Evolutionary conservation across 164 flowering plant genomes (phyloP).

Genomic region (Piper betle): DNA sequence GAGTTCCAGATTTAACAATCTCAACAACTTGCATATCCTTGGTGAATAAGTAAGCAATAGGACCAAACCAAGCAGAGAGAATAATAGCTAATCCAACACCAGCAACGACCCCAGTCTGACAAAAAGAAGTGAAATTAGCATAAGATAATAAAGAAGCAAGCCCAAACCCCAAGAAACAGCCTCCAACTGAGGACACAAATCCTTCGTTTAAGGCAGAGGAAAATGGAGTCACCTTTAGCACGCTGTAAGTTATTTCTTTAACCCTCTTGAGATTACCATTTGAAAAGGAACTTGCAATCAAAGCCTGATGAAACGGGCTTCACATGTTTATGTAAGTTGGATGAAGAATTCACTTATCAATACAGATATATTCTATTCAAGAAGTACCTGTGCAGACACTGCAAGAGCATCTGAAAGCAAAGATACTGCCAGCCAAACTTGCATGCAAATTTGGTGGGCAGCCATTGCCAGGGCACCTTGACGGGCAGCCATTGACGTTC

Average conservation of each 20-base stretch:
- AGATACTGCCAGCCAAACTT: slow-evolving; percentile 96
- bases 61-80: slow-evolving; percentile 53
- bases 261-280: slow-evolving; percentile 54
- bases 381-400: slow-evolving; percentile 74
- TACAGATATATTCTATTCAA: neutral
- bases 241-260: slow-evolving; percentile 44
- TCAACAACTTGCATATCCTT: slow-evolving; percentile 61
- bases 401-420: slow-evolving; percentile 89
- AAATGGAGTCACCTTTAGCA: slow-evolving; percentile 43
- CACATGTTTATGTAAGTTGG: neutral
- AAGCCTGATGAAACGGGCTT: slow-evolving; percentile 30
- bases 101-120: slow-evolving; percentile 57
- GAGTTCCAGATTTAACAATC: slow-evolving; percentile 52
- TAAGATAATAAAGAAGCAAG: neutral
- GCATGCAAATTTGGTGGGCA: slow-evolving; percentile 93
- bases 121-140: neutral
- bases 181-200: neutral
- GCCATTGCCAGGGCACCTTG: slow-evolving; percentile 95
- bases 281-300: slow-evolving; percentile 67
- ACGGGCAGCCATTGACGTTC: slow-evolving; percentile 96
- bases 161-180: neutral
- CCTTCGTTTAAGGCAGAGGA: neutral
- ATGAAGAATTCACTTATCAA: neutral
- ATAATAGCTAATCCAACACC: slow-evolving; percentile 54
- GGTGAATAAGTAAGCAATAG: slow-evolving; percentile 59